phyloP scores from a whole-genome alignment of 73 alveolate species.

The Stentor roeselii region DNA sequence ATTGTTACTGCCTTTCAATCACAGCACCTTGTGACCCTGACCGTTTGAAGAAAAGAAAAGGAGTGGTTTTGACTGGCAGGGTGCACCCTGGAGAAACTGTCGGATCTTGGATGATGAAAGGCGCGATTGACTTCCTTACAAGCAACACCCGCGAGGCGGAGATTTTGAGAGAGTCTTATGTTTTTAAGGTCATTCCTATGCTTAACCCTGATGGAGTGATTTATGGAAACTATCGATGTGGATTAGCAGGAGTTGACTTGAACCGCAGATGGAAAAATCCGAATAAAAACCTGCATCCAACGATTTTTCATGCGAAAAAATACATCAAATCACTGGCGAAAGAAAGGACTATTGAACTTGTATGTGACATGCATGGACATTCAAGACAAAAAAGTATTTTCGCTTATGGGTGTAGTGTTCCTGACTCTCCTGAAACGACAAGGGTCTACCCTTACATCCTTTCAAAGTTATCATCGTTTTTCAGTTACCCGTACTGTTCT shows the following conservation, averaged over 20 bases:
- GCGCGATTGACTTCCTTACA: slow-evolving; percentile 89
- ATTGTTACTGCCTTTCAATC: slow-evolving; percentile 12
- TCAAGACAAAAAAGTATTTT: slow-evolving; percentile 69
- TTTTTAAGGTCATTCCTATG: slow-evolving; percentile 95
- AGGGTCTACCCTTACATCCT: slow-evolving; percentile 82
- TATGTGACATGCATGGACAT: slow-evolving; percentile 99
- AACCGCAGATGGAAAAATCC: slow-evolving; percentile 98
- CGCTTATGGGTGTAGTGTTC: background rate
- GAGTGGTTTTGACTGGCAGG: slow-evolving; percentile 85
- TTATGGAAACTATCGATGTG: slow-evolving; percentile 90
- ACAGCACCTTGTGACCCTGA: slow-evolving; percentile 52
- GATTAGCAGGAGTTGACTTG: slow-evolving; percentile 97
- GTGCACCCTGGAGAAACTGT: slow-evolving; percentile 99
- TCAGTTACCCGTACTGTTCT: slow-evolving; percentile 84
- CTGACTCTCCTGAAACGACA: slow-evolving; percentile 80
- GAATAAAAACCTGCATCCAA: slow-evolving; percentile 91
- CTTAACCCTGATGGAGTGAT: slow-evolving; percentile 99
- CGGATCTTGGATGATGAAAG: slow-evolving; percentile 66
- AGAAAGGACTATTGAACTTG: slow-evolving; percentile 90
- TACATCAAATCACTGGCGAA: slow-evolving; percentile 87
- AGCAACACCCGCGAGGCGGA: slow-evolving; percentile 80
- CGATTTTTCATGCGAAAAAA: slow-evolving; percentile 84
- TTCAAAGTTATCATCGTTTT: slow-evolving; percentile 79
- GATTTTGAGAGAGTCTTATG: slow-evolving; percentile 83
- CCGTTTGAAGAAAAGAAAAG: slow-evolving; percentile 55